phyloP scores from a whole-genome alignment of 305 asterid species.

The Striga hermonthica region DNA sequence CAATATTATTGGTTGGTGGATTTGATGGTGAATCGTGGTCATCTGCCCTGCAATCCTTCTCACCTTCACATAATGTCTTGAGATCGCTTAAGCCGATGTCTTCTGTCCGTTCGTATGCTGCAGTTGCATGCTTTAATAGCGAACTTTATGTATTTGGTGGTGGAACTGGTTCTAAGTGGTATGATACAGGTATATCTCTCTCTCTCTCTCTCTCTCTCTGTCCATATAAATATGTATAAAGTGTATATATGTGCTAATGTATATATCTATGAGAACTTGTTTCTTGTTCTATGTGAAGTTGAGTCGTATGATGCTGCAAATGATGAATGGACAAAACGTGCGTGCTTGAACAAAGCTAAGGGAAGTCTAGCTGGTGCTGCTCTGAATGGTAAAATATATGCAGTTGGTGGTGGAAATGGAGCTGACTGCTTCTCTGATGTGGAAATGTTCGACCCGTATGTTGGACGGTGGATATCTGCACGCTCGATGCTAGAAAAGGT shows the following conservation, averaged over 20 bases:
- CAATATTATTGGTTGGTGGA: conserved; percentile 72
- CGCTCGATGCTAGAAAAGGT: conserved; percentile 84
- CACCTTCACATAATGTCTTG: conserved; percentile 55
- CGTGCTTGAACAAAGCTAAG: conserved; percentile 53
- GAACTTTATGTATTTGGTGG: conserved; percentile 83
- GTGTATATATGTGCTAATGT: background rate
- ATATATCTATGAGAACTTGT: background rate
- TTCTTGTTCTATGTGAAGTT: conserved; percentile 47
- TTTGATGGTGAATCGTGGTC: conserved; percentile 71
- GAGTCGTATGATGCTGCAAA: conserved; percentile 65
- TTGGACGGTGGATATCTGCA: conserved; percentile 71
- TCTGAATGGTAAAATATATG: conserved; percentile 61
- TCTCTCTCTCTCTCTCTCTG: conserved; percentile 8
- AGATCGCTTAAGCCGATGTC: conserved; percentile 66
- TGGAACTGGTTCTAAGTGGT: conserved; percentile 55
- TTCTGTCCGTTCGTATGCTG: conserved; percentile 56
- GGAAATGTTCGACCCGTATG: conserved; percentile 67
- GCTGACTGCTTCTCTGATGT: conserved; percentile 56
- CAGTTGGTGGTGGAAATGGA: conserved; percentile 84
- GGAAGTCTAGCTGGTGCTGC: conserved; percentile 74
- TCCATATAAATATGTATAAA: background rate
- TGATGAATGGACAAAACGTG: conserved; percentile 57
- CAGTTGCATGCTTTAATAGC: conserved; percentile 52
- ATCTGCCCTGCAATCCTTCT: conserved; percentile 58
- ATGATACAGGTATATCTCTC: conserved; percentile 56